Base-by-base conservation (phyloP, 495 filamentous ascomycete species). In the Cryomyces minteri region DNA sequence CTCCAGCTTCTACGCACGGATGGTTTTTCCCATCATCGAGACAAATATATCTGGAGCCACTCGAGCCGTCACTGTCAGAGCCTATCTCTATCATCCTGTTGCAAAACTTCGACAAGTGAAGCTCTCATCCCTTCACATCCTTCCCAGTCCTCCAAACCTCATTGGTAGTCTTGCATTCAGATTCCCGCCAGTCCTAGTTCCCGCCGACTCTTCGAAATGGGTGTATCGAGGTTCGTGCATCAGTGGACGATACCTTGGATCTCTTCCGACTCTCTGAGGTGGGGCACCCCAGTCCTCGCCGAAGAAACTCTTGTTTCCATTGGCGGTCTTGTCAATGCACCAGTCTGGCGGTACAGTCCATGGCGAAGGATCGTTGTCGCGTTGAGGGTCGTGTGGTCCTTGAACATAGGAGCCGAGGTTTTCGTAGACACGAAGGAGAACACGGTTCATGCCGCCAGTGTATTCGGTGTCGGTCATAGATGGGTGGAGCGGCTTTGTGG, bases 371-470 rank as follows among this genome's bases (percentile, higher is more conserved):
- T 54, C 52, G 39, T 50, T 48, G n/a, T 40, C 18, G 18, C 18
- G 48, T 32, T 51, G 49, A 43, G 50, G 49, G 33, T 57, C 46
- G 5, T 42, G 31, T 18, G 49, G 43, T 38, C 52, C 54, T 40
- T 50, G 48, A 31, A 51, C 50, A 47, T 57, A 57, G 14, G 49
- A 45, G 14, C 47, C 34, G 4, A 57, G 50, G 39, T 52, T 53
- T 44, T 57, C 49, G 29, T 43, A 36, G 28, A 55, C 39, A 36
- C 52, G 48, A 18, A 54, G 44, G 31, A 57, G 45, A 31, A 57
- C 38, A 42, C 54, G 48, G 39, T 45, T 47, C 11, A 12, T 41
- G 14, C 33, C 31, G 5, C 8, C 5, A 5, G 30, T 40, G 12
- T 9, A 12, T 4, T 37, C 34, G 34, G 34, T 37, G 34, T 37